Conservation (phyloP, 305 asterid species). For the Fraxinus sp. region DNA sequence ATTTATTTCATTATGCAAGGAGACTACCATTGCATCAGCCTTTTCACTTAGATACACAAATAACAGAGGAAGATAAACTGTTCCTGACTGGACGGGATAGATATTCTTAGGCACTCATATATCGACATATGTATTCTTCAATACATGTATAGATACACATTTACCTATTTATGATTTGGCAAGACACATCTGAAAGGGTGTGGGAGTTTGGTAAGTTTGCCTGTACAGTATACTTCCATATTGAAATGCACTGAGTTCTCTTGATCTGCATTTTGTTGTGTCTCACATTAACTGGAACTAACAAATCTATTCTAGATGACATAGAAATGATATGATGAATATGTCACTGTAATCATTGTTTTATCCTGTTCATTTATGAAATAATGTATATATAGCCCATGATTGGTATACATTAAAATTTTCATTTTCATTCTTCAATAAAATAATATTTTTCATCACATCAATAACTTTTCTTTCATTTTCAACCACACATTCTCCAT, state of each 20-base stretch:
- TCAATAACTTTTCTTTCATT: too few relatives aligned
- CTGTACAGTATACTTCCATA: background rate
- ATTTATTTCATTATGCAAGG: background rate
- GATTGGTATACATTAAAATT: too few relatives aligned
- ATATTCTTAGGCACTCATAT: background rate
- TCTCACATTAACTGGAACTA: background rate
- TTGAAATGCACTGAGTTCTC: background rate
- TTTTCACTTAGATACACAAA: background rate
- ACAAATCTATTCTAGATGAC: background rate
- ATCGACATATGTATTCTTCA: background rate
- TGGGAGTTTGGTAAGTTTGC: background rate
- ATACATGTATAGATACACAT: background rate
- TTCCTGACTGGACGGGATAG: background rate
- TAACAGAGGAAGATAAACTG: background rate
- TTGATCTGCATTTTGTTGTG: background rate
- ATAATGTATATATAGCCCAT: background rate
- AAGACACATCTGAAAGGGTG: background rate
- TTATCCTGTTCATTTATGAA: background rate
- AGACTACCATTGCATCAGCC: background rate
- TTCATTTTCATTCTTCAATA: too few relatives aligned
- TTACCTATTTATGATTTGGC: background rate
- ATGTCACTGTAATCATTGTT: background rate
- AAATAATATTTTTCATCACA: too few relatives aligned
- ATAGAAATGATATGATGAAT: background rate
- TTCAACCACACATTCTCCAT: too few relatives aligned